phyloP scores from a whole-genome alignment of 495 filamentous ascomycete genomes.

The Sphaerosporella brunnea region DNA sequence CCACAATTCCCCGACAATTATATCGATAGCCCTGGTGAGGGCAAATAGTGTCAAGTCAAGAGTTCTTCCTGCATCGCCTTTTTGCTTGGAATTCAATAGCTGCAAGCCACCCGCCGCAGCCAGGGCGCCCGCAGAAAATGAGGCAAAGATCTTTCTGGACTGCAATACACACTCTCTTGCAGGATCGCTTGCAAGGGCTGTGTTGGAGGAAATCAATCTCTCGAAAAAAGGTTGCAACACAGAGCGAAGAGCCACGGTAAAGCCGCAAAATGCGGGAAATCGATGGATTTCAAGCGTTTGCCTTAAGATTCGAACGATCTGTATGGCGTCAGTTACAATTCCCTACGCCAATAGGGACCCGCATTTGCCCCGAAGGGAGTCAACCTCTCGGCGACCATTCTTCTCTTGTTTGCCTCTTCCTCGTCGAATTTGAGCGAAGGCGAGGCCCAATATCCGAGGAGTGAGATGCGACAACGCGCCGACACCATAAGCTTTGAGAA shows the following conservation, averaged over 20 bases:
- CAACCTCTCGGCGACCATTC: background rate
- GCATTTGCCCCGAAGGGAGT: no score
- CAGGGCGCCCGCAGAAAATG: constrained; percentile 17
- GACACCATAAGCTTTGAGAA: constrained; percentile 51
- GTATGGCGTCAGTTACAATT: constrained; percentile 2
- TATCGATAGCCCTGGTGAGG: constrained; percentile 54
- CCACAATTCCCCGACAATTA: constrained; percentile 51
- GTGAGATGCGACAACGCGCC: constrained; percentile 55
- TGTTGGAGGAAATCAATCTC: constrained; percentile 23
- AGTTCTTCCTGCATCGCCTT: constrained; percentile 50
- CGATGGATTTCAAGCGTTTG: constrained; percentile 36
- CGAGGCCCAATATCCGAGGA: constrained; percentile 44
- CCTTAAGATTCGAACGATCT: constrained; percentile 22
- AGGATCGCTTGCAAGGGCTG: background rate
- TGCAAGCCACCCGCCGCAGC: constrained; percentile 18
- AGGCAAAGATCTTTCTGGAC: constrained; percentile 9
- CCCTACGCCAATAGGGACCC: no score
- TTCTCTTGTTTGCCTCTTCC: constrained; percentile 19
- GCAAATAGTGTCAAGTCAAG: constrained; percentile 76
- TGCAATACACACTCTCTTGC: background rate
- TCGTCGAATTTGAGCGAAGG: constrained; percentile 33
- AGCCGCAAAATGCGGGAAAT: constrained; percentile 70
- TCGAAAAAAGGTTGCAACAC: constrained; percentile 37
- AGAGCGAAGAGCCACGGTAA: constrained; percentile 57
- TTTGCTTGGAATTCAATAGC: constrained; percentile 22